phyloP scores from a whole-genome alignment of 2,329 filamentous ascomycete genomes.

The Colletotrichum spaethianum region DNA sequence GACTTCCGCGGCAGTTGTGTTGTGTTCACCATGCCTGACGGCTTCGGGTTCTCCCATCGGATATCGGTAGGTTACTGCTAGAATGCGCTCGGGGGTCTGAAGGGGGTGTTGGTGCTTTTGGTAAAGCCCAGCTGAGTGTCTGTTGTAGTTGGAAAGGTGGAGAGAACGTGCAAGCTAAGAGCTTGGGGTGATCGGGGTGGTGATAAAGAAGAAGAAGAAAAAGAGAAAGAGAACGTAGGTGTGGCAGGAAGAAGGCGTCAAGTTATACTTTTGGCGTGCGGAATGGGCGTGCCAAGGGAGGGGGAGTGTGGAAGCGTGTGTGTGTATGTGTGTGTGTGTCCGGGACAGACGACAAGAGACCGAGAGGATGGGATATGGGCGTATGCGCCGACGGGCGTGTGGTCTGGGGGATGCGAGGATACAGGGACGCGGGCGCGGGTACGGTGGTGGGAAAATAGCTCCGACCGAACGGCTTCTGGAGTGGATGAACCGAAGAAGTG shows the following conservation, averaged over 20 bases:
- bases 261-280: constrained; percentile 35
- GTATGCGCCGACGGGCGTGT: not conserved
- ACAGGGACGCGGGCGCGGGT: constrained; percentile 9
- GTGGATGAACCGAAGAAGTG: constrained; percentile 40
- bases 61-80: constrained; percentile 41
- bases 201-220: constrained; percentile 29
- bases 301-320: not conserved
- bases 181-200: constrained; percentile 38
- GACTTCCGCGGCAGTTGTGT: constrained; percentile 43
- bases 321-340: not conserved
- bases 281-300: constrained; percentile 34
- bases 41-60: constrained; percentile 45
- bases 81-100: constrained; percentile 17
- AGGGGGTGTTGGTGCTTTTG: constrained; percentile 36
- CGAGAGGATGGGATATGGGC: not conserved
- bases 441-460: constrained; percentile 31
- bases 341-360: not conserved
- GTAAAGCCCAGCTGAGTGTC: constrained; percentile 29
- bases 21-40: constrained; percentile 43
- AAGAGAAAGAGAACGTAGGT: not conserved
- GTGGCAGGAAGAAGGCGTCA: constrained; percentile 30
- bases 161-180: constrained; percentile 37
- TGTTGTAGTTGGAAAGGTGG: constrained; percentile 1
- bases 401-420: constrained; percentile 15
- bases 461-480: constrained; percentile 38